Evolutionary conservation across 805 yeast genomes (phyloP).

Genomic region (Barnettozyma populi): DNA sequence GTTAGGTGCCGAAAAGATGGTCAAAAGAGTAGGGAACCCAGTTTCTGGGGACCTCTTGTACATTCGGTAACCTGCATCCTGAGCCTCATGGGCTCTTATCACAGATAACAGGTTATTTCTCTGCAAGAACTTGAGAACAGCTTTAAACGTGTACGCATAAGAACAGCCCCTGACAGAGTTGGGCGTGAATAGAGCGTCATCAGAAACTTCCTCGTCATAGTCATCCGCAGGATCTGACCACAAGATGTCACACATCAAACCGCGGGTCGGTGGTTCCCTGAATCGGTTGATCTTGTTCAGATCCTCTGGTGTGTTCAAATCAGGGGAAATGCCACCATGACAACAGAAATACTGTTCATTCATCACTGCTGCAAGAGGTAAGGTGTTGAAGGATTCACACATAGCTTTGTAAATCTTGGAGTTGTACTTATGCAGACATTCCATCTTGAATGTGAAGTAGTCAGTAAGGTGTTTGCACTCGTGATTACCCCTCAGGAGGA

Average conservation of each 20-base stretch:
- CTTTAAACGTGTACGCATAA: constrained; percentile 72
- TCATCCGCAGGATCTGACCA: constrained; percentile 97
- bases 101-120: constrained; percentile 75
- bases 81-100: constrained; percentile 96
- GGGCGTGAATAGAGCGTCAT: constrained; percentile 43
- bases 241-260: constrained; percentile 87
- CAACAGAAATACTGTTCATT: constrained; percentile 92
- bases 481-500: constrained; percentile 89
- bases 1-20: constrained; percentile 94
- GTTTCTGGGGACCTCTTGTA: constrained; percentile 77
- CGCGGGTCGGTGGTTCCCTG: constrained; percentile 88
- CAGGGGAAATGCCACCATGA: constrained; percentile 94
- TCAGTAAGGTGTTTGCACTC: constrained; percentile 91
- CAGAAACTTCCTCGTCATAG: constrained; percentile 62
- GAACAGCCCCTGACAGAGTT: constrained; percentile 89
- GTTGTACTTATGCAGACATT: constrained; percentile 82
- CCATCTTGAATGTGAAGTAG: constrained; percentile 88
- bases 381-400: constrained; percentile 71
- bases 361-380: constrained; percentile 92
- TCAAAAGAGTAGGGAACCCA: constrained; percentile 85
- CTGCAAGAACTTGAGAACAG: constrained; percentile 73
- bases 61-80: constrained; percentile 95
- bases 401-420: constrained; percentile 61
- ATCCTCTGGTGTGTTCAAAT: constrained; percentile 64
- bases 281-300: constrained; percentile 69